Evolutionary conservation across 805 yeast species (phyloP).

Genomic region (Zygosaccharomyces siamensis): DNA sequence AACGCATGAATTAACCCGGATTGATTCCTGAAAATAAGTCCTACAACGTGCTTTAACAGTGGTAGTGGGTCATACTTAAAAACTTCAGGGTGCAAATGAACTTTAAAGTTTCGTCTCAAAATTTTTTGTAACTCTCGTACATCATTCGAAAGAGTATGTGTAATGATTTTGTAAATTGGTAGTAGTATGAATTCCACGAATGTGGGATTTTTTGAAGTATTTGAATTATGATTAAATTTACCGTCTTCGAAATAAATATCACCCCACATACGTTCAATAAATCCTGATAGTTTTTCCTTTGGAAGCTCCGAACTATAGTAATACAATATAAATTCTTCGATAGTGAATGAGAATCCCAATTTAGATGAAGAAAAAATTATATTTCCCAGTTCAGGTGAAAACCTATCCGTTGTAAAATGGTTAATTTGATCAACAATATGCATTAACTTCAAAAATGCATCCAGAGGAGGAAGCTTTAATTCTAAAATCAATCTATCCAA

Average conservation of each 20-base stretch:
- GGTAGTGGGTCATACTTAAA: conserved; percentile 54
- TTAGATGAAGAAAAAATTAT: conserved; percentile 71
- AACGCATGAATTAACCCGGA: conserved; percentile 49
- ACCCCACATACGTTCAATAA: conserved; percentile 72
- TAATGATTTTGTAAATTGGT: conserved; percentile 74
- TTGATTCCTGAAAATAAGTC: conserved; percentile 48
- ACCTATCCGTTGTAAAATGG: conserved; percentile 39
- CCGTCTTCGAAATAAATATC: conserved; percentile 48
- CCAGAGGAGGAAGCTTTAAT: conserved; percentile 65
- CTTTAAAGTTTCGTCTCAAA: conserved; percentile 47
- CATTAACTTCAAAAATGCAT: conserved; percentile 64
- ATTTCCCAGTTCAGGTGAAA: conserved; percentile 60
- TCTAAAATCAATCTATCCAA: conserved; percentile 83
- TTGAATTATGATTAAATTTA: conserved; percentile 36
- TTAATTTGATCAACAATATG: conserved; percentile 63
- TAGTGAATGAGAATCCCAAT: conserved; percentile 59
- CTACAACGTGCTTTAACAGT: conserved; percentile 51
- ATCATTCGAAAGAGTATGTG: conserved; percentile 53
- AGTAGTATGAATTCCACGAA: conserved; percentile 64
- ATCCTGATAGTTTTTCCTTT: conserved; percentile 34
- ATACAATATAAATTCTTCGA: conserved; percentile 56
- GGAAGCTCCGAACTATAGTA: conserved; percentile 41
- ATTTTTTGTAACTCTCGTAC: conserved; percentile 40
- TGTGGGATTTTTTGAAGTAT: conserved; percentile 36
- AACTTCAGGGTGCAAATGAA: conserved; percentile 38